Base-by-base conservation (phyloP, 139 green algal species). In the Coelastrella sp. region DNA sequence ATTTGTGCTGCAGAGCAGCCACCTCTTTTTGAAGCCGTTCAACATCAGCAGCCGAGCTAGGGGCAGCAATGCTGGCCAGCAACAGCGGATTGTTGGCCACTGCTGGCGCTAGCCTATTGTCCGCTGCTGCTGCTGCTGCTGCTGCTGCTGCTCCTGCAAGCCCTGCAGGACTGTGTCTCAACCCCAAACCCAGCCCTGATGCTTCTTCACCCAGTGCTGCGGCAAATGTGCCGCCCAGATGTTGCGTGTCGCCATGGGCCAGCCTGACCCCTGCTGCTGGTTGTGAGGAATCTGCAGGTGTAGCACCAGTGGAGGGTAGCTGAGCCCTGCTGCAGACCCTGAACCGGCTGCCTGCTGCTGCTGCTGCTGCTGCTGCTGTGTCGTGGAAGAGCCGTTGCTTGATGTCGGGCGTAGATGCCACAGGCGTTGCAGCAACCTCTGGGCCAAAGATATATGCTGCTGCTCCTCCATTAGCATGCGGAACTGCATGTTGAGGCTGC, bases 91-190 rank as follows among this genome's bases (percentile, higher is more conserved):
- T 25, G n/a, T n/a, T 56, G 66, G 14, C 56, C n/a, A 27, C 61
- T 19, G 66, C 74, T 60, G 57, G 60, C 57, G 57, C 70, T 60
- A 27, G 10, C 17, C 85, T 56, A 57, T 24, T 57, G 24, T 49
- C 35, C 35, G 74, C 85, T 61, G 70, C 20, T 83, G 72, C 70
- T 79, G 85, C 85, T 83, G 72, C 17, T 65, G 19, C 83, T 49
- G 65, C 35, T 60, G 49, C 35, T 20, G 24, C 15, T 49, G 27
- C 82, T 60, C 58, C 81, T 35, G 59, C 24, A 25, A 57, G 25
- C 19, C 15, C 35, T 73, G 81, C 81, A 73, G 79, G 35, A 85
- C 57, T 85, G 79, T 68, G 12, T 11, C 79, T 85, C 19, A 85
- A 22, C 20, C 20, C n/a, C 24, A 27, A 25, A 59, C 81, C 22